A percentile compares a stretch with the other conserved stretches of the same genome.
Evolutionary conservation across 73 alveolate species (phyloP).

Genomic region (Symbiodinium pilosum): DNA sequence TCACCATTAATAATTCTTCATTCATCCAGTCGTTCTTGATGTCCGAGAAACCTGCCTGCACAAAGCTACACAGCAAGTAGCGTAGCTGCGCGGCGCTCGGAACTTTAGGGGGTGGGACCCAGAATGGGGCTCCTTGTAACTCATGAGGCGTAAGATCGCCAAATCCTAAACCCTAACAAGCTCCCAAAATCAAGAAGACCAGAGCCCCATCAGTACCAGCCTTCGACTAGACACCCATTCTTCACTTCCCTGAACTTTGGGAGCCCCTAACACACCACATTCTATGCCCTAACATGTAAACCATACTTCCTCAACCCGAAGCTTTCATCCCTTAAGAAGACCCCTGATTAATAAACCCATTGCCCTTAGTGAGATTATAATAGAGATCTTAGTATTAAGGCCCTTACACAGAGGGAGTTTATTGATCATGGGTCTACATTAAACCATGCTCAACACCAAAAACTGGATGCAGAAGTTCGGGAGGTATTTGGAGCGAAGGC

Average conservation of each 20-base stretch:
- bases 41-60: no score
- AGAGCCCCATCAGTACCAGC: neutral
- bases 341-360: no score
- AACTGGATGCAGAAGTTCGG: neutral
- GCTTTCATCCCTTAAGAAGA: neutral
- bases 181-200: neutral
- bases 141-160: neutral
- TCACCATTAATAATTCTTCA: no score
- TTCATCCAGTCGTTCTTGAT: no score
- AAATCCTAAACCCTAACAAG: neutral
- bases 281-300: neutral
- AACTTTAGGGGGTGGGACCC: no score
- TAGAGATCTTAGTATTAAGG: no score
- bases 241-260: neutral
- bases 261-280: neutral
- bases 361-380: no score
- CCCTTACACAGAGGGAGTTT: no score
- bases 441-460: neutral
- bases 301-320: neutral
- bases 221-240: neutral
- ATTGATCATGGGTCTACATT: no score
- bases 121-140: no score
- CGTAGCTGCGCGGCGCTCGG: no score
- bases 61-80: no score
- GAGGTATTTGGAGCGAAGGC: constrained; percentile 83